Evolutionary conservation across 176 grass and related monocot species (phyloP).

Genomic region (Lolium perenne): DNA sequence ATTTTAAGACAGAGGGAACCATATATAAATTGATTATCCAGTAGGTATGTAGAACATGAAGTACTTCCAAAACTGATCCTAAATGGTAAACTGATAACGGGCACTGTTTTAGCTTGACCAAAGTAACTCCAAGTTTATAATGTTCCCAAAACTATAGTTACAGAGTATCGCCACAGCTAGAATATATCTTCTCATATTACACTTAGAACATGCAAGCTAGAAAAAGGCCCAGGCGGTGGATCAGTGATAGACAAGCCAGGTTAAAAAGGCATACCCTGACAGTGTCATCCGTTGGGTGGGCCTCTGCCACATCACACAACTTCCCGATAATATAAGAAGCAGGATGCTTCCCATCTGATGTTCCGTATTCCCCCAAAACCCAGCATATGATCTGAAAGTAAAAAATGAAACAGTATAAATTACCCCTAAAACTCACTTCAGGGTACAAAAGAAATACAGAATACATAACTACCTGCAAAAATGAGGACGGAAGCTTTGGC

Average conservation of each 20-base stretch:
- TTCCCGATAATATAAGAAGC: conserved; percentile 93
- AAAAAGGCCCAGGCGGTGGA: conserved; percentile 24
- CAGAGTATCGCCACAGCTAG: not conserved
- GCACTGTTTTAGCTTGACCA: conserved; percentile 18
- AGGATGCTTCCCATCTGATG: conserved; percentile 86
- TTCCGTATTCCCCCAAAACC: conserved; percentile 99
- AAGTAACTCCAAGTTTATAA: conserved; percentile 26
- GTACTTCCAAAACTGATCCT: conserved; percentile 7
- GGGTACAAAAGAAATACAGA: conserved; percentile 36
- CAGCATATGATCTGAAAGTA: conserved; percentile 91
- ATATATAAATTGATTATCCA: not conserved
- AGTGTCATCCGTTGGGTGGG: conserved; percentile 90
- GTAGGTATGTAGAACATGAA: not conserved
- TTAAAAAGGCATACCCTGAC: conserved; percentile 69
- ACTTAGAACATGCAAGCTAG: not conserved
- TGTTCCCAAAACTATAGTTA: conserved; percentile 21
- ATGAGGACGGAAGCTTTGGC: conserved; percentile 97
- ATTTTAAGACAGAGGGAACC: no score
- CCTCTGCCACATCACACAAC: conserved; percentile 94
- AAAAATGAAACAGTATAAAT: conserved; percentile 39
- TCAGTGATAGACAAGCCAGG: not conserved
- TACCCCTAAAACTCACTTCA: not conserved
- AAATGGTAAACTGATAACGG: not conserved
- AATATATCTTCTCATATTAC: conserved; percentile 8
- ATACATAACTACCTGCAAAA: conserved; percentile 78